Percentiles rank a stretch among this genome's conserved stretches.
Evolutionary conservation across 768 basidiomycete species (phyloP).

Genomic region (Suillus placidus): DNA sequence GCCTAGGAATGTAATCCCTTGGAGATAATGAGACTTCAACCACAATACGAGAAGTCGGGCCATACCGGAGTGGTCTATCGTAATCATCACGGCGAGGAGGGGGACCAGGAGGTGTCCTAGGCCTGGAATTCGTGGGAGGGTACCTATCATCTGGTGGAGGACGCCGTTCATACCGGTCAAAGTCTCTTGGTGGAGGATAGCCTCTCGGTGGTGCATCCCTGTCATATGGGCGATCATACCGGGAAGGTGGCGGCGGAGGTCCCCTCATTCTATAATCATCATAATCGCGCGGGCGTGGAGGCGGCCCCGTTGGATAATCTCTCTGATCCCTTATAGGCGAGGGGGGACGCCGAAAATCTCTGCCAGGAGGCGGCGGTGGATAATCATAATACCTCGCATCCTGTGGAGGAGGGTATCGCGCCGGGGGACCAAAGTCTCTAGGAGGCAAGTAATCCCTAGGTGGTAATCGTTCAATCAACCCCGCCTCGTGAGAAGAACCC

Average conservation of each 20-base stretch:
- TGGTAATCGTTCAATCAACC: constrained; percentile 58
- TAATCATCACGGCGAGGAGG: constrained; percentile 64
- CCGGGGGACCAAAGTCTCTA: constrained; percentile 44
- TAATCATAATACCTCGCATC: constrained; percentile 65
- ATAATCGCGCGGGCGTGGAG: constrained; percentile 58
- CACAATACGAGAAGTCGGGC: constrained; percentile 10
- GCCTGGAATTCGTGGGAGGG: constrained; percentile 42
- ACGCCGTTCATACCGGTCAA: constrained; percentile 66
- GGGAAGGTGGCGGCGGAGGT: constrained; percentile 47
- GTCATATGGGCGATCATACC: constrained; percentile 55
- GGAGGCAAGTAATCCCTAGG: constrained; percentile 52
- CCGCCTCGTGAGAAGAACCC: constrained; percentile 49
- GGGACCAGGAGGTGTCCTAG: constrained; percentile 58
- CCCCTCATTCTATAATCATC: constrained; percentile 71
- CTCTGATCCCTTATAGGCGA: constrained; percentile 69
- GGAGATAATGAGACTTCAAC: constrained; percentile 12
- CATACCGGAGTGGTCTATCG: constrained; percentile 64
- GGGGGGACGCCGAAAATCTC: constrained; percentile 64
- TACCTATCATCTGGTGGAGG: constrained; percentile 46
- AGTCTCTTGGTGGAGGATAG: constrained; percentile 55
- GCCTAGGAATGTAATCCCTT: constrained; percentile 63
- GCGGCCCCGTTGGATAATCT: constrained; percentile 56
- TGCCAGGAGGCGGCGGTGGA: constrained; percentile 42
- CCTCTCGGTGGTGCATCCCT: constrained; percentile 53
- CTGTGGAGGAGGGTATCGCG: constrained; percentile 43